A percentile compares a stretch with the other conserved stretches of the same genome.
phyloP scores from a whole-genome alignment of 352 stramenopile genomes.

The Phytophthora constricta region DNA sequence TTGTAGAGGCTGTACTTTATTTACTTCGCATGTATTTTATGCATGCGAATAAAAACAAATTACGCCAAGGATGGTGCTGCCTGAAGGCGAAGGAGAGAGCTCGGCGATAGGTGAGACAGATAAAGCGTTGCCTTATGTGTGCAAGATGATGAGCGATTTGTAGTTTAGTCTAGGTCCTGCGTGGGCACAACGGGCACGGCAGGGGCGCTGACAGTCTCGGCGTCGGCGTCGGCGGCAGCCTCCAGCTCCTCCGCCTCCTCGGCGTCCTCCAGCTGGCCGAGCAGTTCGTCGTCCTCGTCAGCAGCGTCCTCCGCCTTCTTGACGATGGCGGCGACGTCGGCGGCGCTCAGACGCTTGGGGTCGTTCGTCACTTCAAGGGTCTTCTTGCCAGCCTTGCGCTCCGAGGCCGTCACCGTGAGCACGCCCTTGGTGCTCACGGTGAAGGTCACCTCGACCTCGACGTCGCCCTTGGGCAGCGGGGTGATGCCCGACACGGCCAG shows the following conservation, averaged over 20 bases:
- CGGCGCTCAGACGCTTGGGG: conserved; percentile 67
- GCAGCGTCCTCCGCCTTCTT: conserved; percentile 86
- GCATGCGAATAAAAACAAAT: too few species aligned
- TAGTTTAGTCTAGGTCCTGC: conserved; percentile 87
- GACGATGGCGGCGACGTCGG: conserved; percentile 78
- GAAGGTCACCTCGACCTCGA: conserved; percentile 94
- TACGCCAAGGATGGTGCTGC: too few species aligned
- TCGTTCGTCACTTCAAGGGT: conserved; percentile 79
- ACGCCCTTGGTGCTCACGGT: conserved; percentile 93
- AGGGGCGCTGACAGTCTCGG: conserved; percentile 32
- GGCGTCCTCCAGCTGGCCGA: conserved; percentile 77
- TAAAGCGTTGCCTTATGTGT: conserved; percentile 35
- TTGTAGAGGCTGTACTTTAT: too few species aligned
- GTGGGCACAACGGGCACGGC: conserved; percentile 50
- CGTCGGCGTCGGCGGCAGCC: conserved; percentile 32
- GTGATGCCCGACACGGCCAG: conserved; percentile 92
- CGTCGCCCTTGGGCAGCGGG: conserved; percentile 88
- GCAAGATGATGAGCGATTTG: conserved; percentile 43
- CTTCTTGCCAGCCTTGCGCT: conserved; percentile 78
- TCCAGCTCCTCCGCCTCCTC: conserved; percentile 59
- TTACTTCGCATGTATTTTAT: too few species aligned
- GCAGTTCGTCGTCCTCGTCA: conserved; percentile 79
- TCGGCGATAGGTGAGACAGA: conserved; percentile 33
- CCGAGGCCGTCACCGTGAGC: conserved; percentile 93
- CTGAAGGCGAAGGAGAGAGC: too few species aligned